phyloP scores from a whole-genome alignment of 805 yeast species.

The Suhomyces prunicola region DNA sequence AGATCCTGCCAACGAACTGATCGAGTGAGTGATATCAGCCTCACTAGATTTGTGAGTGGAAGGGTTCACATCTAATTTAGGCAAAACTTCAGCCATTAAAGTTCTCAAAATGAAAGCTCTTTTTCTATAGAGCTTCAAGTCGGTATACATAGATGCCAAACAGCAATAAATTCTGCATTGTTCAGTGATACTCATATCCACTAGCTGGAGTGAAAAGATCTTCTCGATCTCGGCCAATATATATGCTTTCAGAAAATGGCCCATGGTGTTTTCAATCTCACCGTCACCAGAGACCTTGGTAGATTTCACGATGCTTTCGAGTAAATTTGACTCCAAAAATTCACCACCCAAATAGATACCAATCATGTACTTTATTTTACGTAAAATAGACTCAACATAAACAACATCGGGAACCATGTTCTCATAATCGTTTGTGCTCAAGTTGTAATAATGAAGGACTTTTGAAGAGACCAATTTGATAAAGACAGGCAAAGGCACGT shows the following conservation, averaged over 20 bases:
- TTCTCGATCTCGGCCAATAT: constrained; percentile 40
- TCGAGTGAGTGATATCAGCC: background rate
- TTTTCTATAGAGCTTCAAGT: constrained; percentile 62
- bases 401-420: constrained; percentile 83
- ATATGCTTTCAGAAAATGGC: constrained; percentile 30
- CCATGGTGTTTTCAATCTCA: constrained; percentile 1
- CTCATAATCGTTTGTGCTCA: constrained; percentile 54
- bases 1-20: constrained; percentile 2
- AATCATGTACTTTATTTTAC: constrained; percentile 62
- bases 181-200: constrained; percentile 37
- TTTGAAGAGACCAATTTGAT: constrained; percentile 27
- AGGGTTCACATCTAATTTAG: constrained; percentile 30
- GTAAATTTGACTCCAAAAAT: constrained; percentile 36
- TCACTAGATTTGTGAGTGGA: background rate
- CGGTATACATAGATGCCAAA: constrained; percentile 61
- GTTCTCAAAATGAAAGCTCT: constrained; percentile 65
- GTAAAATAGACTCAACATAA: constrained; percentile 65
- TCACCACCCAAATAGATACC: constrained; percentile 44
- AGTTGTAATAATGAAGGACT: constrained; percentile 28
- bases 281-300: constrained; percentile 15
- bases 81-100: constrained; percentile 51
- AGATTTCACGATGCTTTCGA: constrained; percentile 46
- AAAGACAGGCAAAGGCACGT: constrained; percentile 31
- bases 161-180: constrained; percentile 65
- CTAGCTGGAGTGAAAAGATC: constrained; percentile 33